Evolutionary conservation across 805 yeast genomes (phyloP).

Genomic region (Pichia deserticola): DNA sequence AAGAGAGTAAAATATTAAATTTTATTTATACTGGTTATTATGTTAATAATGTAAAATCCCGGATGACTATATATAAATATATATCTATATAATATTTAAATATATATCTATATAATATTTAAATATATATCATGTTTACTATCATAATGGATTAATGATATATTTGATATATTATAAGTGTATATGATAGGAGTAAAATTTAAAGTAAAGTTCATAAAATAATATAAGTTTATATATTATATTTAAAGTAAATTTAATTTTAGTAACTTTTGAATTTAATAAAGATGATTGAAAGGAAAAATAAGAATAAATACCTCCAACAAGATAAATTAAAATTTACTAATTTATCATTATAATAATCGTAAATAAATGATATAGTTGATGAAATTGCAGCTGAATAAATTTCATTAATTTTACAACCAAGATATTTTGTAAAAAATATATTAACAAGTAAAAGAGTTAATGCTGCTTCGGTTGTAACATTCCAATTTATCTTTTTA

Average conservation of each 20-base stretch:
- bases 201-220: no score
- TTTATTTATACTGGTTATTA: no score
- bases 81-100: no score
- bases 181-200: no score
- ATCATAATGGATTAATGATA: no score
- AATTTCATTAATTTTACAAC: slow-evolving; percentile 16
- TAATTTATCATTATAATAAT: slow-evolving; percentile 1
- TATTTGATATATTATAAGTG: no score
- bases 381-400: slow-evolving; percentile 16
- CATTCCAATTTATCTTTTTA: slow-evolving; percentile 61
- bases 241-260: no score
- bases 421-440: slow-evolving; percentile 47
- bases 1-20: neutral
- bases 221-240: no score
- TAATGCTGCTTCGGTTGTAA: slow-evolving; percentile 55
- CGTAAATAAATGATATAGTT: slow-evolving; percentile 12
- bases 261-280: neutral
- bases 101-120: no score
- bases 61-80: no score
- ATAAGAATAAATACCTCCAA: slow-evolving; percentile 11
- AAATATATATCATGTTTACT: no score
- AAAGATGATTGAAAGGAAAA: slow-evolving; percentile 1
- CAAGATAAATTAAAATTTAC: slow-evolving; percentile 16
- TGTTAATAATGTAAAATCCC: no score
- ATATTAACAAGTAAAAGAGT: slow-evolving; percentile 59